A percentile compares a stretch with the other conserved stretches of the same genome.
phyloP scores from a whole-genome alignment of 208 protist species.

The Crithidia sp. region DNA sequence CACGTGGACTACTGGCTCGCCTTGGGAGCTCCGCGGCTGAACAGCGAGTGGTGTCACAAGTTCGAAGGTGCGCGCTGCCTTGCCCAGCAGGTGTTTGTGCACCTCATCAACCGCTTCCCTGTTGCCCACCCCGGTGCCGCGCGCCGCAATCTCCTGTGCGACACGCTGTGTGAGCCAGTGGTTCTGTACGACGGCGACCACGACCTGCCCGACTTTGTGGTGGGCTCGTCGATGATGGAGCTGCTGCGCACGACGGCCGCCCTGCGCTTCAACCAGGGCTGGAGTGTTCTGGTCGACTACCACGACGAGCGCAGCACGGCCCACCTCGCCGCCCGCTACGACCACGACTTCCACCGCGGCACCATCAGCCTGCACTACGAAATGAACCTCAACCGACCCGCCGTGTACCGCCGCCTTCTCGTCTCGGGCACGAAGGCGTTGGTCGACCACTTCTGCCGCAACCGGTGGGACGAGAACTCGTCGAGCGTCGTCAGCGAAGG shows the following conservation, averaged over 20 bases:
- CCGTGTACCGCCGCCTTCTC: conserved; percentile 73
- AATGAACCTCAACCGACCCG: conserved; percentile 68
- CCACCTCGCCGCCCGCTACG: conserved; percentile 65
- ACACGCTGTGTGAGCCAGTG: conserved; percentile 28
- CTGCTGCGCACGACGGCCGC: conserved; percentile 61
- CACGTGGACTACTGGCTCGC: conserved; percentile 86
- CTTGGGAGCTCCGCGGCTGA: conserved; percentile 60
- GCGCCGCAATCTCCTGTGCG: conserved; percentile 24
- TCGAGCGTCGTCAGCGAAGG: conserved; percentile 20
- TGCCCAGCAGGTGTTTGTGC: conserved; percentile 89
- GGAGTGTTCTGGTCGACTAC: conserved; percentile 84
- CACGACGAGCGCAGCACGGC: conserved; percentile 40
- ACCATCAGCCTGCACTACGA: conserved; percentile 80
- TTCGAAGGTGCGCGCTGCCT: conserved; percentile 85
- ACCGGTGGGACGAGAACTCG: conserved; percentile 29
- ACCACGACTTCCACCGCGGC: conserved; percentile 69
- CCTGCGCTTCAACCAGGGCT: conserved; percentile 83
- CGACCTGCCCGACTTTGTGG: conserved; percentile 42
- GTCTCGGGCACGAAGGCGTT: conserved; percentile 73
- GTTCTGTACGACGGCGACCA: conserved; percentile 60
- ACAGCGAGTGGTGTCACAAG: conserved; percentile 80
- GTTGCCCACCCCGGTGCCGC: conserved; percentile 49
- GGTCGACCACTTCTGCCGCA: conserved; percentile 69
- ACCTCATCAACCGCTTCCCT: conserved; percentile 82
- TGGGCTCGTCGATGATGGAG: conserved; percentile 27